Base-by-base conservation (phyloP, 164 flowering plant genomes). In the Warburgia ugandensis region DNA sequence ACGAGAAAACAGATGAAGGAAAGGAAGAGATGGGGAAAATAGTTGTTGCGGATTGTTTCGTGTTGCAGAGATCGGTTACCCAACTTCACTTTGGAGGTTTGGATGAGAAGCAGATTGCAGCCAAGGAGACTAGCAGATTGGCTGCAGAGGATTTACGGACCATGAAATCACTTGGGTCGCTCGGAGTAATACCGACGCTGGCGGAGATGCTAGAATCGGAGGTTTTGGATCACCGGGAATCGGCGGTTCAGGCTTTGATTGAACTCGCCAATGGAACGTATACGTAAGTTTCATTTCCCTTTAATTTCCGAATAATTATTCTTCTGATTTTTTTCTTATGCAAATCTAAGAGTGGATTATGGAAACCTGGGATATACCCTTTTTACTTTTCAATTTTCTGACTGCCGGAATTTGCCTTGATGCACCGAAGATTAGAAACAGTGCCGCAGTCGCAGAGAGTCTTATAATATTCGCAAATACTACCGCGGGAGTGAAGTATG, bases 271-370 rank as follows among this genome's bases (percentile, higher is more conserved):
- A 74, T 46, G 98, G 90, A 33, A 74, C 81, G 55, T 77, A 52
- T 74, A 81, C 83, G 96, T 87, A 72, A 79, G 95, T 77, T 57
- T 21, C n/a, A n/a, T n/a, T n/a, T n/a, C n/a, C n/a, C n/a, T n/a
- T n/a, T n/a, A n/a, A n/a, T n/a, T n/a, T n/a, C n/a, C n/a, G n/a
- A n/a, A n/a, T n/a, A n/a, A n/a, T n/a, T n/a, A n/a, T n/a, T n/a
- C n/a, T n/a, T n/a, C n/a, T n/a, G n/a, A n/a, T n/a, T n/a, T n/a
- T n/a, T n/a, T n/a, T n/a, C n/a, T n/a, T n/a, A n/a, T n/a, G n/a
- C n/a, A n/a, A n/a, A n/a, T n/a, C n/a, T n/a, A n/a, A n/a, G n/a
- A n/a, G n/a, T n/a, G n/a, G n/a, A n/a, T n/a, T n/a, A n/a, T n/a
- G n/a, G n/a, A n/a, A n/a, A n/a, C n/a, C n/a, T n/a, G n/a, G n/a